phyloP scores from a whole-genome alignment of 2,329 filamentous ascomycete species.

The Calonectria hawksworthii region DNA sequence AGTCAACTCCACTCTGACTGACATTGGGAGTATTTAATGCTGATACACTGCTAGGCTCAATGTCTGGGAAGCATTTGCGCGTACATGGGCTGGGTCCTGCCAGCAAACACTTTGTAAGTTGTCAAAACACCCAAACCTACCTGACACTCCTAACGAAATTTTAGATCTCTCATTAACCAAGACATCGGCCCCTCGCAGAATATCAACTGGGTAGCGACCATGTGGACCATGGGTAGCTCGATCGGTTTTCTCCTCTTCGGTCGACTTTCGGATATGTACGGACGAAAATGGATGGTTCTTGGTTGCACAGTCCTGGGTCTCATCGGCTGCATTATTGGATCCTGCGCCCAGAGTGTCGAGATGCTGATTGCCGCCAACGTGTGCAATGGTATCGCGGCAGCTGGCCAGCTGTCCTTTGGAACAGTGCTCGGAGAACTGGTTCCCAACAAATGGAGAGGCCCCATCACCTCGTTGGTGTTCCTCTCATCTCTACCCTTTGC shows the following conservation, averaged over 20 bases:
- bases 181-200: constrained; percentile 48
- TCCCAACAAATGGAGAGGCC: constrained; percentile 56
- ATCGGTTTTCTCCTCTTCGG: constrained; percentile 57
- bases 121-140: background rate
- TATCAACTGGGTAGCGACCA: constrained; percentile 52
- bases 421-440: constrained; percentile 59
- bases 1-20: background rate
- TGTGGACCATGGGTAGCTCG: constrained; percentile 54
- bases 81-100: constrained; percentile 53
- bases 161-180: constrained; percentile 47
- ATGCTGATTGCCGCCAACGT: constrained; percentile 54
- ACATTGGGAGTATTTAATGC: background rate
- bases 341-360: constrained; percentile 50
- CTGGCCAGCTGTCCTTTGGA: constrained; percentile 57
- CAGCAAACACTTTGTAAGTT: constrained; percentile 50
- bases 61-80: constrained; percentile 50
- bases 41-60: constrained; percentile 41
- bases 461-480: constrained; percentile 54
- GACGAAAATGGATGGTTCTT: constrained; percentile 56
- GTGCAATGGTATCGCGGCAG: constrained; percentile 55
- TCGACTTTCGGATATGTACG: constrained; percentile 59
- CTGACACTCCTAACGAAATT: background rate
- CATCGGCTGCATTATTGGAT: constrained; percentile 55
- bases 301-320: constrained; percentile 49
- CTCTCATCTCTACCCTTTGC: constrained; percentile 57